Evolutionary conservation across 495 filamentous ascomycete genomes (phyloP), one percentile per base, ranked within the genome.

Genomic region (Pyrenula massariospora): DNA sequence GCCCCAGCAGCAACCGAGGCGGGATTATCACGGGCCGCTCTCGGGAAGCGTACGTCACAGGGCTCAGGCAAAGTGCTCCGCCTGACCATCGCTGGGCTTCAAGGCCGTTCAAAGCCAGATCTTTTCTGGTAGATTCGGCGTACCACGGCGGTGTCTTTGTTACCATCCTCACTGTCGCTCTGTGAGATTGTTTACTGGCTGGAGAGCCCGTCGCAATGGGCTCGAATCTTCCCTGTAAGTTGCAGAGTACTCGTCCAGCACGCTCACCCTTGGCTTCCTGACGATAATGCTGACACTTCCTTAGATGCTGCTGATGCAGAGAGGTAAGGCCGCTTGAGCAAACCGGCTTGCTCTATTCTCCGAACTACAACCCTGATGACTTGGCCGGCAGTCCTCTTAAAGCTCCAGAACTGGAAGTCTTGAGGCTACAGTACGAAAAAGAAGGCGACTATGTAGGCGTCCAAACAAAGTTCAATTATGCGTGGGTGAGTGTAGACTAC

Each of bases 381-480:
- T 58, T 12, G 23, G 10, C 1, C 42, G 50, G 50, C 62, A 95
- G 90, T 61, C 87, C 93, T 60, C 78, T 98, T 57, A 92, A 90
- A 67, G 81, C 87, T 8, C 85, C 86, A 20, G 93, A 98, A 67
- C 84, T 98, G 54, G 82, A 90, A 66, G 92, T 97, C 52, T 77
- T 98, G 21, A 87, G 91, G 56, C 75, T 86, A 55, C 93, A 97
- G 71, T 98, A 91, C 70, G 90, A 96, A 66, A 91, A 92, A 70
- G 93, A 98, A 70, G 93, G 92, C 57, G 86, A 91, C 62, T 95
- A 92, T 71, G 94, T 96, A 15, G 90, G 91, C 50, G 83, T 98
- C 24, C 93, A 98, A 70, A 98, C 93, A 50, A 97, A 96, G 69
- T 98, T 98, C 82, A 98, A 98, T 82, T 97, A 89, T 68, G 92